phyloP scores from a whole-genome alignment of 768 basidiomycete species.

The Lentinula sp. region DNA sequence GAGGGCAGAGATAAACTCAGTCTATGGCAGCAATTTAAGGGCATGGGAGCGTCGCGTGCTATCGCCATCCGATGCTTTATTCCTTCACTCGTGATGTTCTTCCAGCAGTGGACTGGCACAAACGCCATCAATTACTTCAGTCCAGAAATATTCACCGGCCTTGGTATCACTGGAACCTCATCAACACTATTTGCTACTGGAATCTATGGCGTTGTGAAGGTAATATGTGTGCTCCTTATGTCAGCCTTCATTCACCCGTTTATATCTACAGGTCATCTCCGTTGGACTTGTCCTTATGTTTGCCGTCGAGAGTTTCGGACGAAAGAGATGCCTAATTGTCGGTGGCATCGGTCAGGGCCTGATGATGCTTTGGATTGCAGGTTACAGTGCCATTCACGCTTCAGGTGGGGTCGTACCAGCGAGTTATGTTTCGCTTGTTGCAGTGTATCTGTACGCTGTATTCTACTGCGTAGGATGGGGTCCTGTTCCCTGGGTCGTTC shows the following conservation, averaged over 20 bases:
- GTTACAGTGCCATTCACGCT: slow-evolving; percentile 31
- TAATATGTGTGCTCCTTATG: slow-evolving; percentile 24
- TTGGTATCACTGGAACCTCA: slow-evolving; percentile 38
- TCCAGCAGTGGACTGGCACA: slow-evolving; percentile 45
- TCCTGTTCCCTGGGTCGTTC: slow-evolving; percentile 33
- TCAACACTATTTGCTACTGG: slow-evolving; percentile 47
- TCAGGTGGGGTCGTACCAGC: slow-evolving; percentile 23
- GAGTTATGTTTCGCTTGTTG: slow-evolving; percentile 34
- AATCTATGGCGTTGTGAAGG: slow-evolving; percentile 12
- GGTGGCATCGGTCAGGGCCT: slow-evolving; percentile 43
- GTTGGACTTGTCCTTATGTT: slow-evolving; percentile 34
- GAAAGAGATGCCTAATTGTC: slow-evolving; percentile 42
- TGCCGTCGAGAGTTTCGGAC: slow-evolving; percentile 42
- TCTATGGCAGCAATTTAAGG: slow-evolving; percentile 27
- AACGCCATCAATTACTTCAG: slow-evolving; percentile 53
- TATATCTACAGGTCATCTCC: slow-evolving; percentile 27
- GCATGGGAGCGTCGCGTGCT: slow-evolving; percentile 37
- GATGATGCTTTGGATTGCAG: slow-evolving; percentile 44
- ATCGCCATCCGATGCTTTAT: slow-evolving; percentile 40
- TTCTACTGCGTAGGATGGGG: slow-evolving; percentile 30
- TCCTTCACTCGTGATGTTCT: slow-evolving; percentile 41
- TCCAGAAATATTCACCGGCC: slow-evolving; percentile 41
- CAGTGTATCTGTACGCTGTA: slow-evolving; percentile 41
- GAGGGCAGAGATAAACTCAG: slow-evolving; percentile 30
- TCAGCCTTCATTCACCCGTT: neutral